phyloP scores from a whole-genome alignment of 1,284 basidiomycete species.

The Vanrija pseudolonga region DNA sequence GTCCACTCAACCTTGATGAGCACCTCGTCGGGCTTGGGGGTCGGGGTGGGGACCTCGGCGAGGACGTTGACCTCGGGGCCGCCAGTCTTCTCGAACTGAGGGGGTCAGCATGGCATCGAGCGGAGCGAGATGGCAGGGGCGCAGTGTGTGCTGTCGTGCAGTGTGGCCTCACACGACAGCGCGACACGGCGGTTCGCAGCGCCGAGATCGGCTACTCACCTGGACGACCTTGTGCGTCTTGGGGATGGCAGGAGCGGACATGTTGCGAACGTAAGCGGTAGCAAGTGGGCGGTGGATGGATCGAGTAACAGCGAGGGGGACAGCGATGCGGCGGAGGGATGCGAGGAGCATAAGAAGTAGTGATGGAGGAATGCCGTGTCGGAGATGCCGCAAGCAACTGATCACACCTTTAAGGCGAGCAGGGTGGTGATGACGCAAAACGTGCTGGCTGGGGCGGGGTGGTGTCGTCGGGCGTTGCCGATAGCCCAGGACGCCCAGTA shows the following conservation, averaged over 20 bases:
- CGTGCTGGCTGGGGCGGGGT: no score
- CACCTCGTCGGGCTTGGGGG: conserved; percentile 62
- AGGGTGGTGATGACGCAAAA: no score
- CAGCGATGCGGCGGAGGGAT: neutral
- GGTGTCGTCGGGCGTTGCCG: no score
- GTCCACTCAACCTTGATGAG: conserved; percentile 67
- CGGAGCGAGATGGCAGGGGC: neutral
- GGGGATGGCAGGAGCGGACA: conserved; percentile 40
- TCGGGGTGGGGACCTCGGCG: conserved; percentile 59
- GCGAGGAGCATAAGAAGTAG: neutral
- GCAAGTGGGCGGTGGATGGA: neutral
- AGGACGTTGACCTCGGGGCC: conserved; percentile 67
- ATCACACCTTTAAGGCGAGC: no score
- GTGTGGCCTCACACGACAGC: no score
- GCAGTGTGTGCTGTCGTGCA: no score
- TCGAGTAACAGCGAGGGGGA: neutral
- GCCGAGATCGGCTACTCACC: no score
- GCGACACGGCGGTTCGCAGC: no score
- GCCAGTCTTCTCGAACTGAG: conserved; percentile 56
- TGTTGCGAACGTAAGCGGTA: conserved; percentile 5
- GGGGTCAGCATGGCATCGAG: no score
- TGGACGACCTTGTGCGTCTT: conserved; percentile 54
- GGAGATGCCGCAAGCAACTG: no score
- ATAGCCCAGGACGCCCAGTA: no score
- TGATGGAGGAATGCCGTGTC: no score